phyloP scores from a whole-genome alignment of 306 rosid genomes.

The Geum urbanum region DNA sequence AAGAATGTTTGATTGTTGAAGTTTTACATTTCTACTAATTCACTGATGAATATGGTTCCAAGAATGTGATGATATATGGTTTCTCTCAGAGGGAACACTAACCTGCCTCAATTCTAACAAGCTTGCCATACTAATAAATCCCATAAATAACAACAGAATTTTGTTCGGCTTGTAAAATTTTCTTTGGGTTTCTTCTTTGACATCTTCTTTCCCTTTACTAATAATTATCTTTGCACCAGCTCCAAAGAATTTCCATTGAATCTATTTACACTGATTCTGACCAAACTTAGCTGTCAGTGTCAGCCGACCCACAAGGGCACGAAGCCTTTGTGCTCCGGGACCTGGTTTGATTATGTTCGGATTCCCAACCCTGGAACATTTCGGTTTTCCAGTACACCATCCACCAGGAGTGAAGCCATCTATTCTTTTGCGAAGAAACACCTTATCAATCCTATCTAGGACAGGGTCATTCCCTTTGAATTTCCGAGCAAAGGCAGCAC shows the following conservation, averaged over 20 bases:
- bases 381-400: slow-evolving; percentile 79
- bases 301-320: slow-evolving; percentile 37
- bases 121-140: not conserved
- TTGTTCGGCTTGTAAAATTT: slow-evolving; percentile 15
- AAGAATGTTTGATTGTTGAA: slow-evolving; percentile 3
- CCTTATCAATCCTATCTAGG: slow-evolving; percentile 62
- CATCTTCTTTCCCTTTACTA: not conserved
- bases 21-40: slow-evolving; percentile 22
- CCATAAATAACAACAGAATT: slow-evolving; percentile 9
- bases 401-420: slow-evolving; percentile 71
- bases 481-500: slow-evolving; percentile 82
- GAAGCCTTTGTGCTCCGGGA: slow-evolving; percentile 60
- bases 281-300: slow-evolving; percentile 43
- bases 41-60: slow-evolving; percentile 24
- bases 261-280: slow-evolving; percentile 63
- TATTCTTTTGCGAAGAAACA: slow-evolving; percentile 37
- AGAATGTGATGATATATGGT: slow-evolving; percentile 20
- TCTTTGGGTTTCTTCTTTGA: slow-evolving; percentile 3
- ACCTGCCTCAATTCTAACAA: slow-evolving; percentile 13
- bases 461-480: slow-evolving; percentile 50
- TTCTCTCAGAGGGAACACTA: slow-evolving; percentile 6
- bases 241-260: slow-evolving; percentile 25
- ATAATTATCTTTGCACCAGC: slow-evolving; percentile 12
- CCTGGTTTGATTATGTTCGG: slow-evolving; percentile 63
- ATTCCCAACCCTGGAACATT: slow-evolving; percentile 72